Evolutionary conservation across 441 rosid species (phyloP).

Genomic region (Croton laevigatus): DNA sequence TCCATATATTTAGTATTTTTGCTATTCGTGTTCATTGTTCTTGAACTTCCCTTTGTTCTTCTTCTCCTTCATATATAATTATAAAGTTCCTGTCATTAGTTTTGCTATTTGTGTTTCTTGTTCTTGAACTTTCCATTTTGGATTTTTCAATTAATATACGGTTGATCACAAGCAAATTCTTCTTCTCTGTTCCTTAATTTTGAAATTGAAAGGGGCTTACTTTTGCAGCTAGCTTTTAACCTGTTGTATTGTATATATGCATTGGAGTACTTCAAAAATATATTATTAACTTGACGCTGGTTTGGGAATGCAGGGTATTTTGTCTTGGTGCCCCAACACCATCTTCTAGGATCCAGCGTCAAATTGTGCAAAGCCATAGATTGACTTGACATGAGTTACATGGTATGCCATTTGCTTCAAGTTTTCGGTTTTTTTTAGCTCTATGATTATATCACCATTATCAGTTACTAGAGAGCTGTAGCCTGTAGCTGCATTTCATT

Average conservation of each 20-base stretch:
- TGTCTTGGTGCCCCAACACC: not conserved
- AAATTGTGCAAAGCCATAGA: not conserved
- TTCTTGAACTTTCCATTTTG: not conserved
- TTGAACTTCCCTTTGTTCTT: not conserved
- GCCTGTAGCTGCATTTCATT: constrained; percentile 1
- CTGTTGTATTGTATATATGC: not conserved
- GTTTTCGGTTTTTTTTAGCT: not conserved
- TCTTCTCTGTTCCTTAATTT: not conserved
- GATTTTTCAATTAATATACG: too few species aligned
- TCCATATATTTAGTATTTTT: not conserved
- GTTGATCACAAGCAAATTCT: not conserved
- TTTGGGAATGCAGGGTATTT: constrained; percentile 7
- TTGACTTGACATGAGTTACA: constrained; percentile 17
- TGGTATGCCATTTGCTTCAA: not conserved
- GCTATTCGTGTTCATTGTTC: too few species aligned
- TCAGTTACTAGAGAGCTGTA: not conserved
- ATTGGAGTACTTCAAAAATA: not conserved
- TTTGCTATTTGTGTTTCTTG: not conserved
- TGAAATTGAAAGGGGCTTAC: not conserved
- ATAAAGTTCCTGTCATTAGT: not conserved
- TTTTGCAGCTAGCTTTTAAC: not conserved
- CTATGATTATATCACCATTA: not conserved
- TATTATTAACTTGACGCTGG: not conserved
- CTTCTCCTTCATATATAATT: not conserved
- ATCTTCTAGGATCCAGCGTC: constrained; percentile 8